These are phyloP conservation scores for Larix kaempferi DNA, from an alignment of 75 land plant species.

Conservation along the genomic window DNA sequence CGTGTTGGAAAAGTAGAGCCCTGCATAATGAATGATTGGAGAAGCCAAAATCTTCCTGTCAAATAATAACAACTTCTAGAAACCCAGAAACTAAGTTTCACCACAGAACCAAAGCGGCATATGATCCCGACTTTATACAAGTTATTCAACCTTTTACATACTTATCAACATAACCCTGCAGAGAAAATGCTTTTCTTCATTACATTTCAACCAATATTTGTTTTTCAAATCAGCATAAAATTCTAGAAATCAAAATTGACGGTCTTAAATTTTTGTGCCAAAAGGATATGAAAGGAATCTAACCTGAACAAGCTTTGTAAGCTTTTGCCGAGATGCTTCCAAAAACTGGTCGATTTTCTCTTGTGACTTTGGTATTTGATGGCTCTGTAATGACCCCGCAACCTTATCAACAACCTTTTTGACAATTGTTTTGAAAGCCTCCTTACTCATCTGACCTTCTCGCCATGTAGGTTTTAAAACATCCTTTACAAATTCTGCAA, in stretches of 20 bases:
- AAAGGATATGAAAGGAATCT: not conserved
- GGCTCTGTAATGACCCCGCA: conserved; percentile 48
- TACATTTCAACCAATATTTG: not conserved
- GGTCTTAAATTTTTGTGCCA: not conserved
- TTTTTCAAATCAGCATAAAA: not conserved
- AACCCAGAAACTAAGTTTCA: too few relatives aligned
- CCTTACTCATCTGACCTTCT: conserved; percentile 89
- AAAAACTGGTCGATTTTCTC: conserved; percentile 79
- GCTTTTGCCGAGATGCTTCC: conserved; percentile 59
- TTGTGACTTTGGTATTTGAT: conserved; percentile 71
- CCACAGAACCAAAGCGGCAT: too few relatives aligned
- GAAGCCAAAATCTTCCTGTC: too few relatives aligned
- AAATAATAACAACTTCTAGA: too few relatives aligned
- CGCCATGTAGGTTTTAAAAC: conserved; percentile 87
- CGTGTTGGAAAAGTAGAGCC: too few relatives aligned
- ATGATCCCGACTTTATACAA: not conserved
- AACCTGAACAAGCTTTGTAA: conserved; percentile 92
- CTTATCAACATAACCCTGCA: conserved; percentile 73
- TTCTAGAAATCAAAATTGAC: not conserved
- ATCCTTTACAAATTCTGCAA: conserved; percentile 90
- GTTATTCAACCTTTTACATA: conserved; percentile 36
- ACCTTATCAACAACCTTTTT: conserved; percentile 97
- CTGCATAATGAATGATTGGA: too few relatives aligned
- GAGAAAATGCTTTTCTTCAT: conserved; percentile 4
- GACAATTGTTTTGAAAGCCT: conserved; percentile 86